Evolutionary conservation across 2,329 filamentous ascomycete species (phyloP).

Genomic region (Trichophyton verrucosum): DNA sequence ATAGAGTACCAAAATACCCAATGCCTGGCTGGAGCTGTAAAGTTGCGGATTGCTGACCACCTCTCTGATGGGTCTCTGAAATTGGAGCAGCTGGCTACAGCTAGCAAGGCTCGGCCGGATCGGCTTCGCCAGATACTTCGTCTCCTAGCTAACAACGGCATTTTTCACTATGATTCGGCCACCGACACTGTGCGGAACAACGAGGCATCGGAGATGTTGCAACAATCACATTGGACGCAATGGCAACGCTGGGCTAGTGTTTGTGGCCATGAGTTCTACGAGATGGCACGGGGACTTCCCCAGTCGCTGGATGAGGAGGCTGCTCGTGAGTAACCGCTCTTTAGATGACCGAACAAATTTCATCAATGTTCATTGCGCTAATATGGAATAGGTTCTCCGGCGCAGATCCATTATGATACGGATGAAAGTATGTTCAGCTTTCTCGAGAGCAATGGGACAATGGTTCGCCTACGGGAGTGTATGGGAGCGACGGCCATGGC

Average conservation of each 20-base stretch:
- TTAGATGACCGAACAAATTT: too few relatives aligned
- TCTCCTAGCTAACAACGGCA: conserved; percentile 23
- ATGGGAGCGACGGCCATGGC: not conserved
- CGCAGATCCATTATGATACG: conserved; percentile 33
- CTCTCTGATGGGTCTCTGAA: conserved; percentile 14
- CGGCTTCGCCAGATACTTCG: conserved; percentile 25
- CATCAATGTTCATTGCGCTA: not conserved
- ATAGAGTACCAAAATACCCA: not conserved
- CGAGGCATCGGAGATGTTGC: conserved; percentile 23
- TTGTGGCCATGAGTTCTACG: conserved; percentile 35
- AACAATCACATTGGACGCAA: conserved; percentile 32
- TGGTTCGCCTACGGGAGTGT: not conserved
- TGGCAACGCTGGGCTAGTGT: conserved; percentile 36
- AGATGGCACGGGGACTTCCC: conserved; percentile 33
- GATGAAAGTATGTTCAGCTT: conserved; percentile 32
- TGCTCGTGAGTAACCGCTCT: conserved; percentile 2
- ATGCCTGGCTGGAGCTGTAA: conserved; percentile 17
- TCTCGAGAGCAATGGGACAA: conserved; percentile 24
- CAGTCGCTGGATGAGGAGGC: conserved; percentile 8
- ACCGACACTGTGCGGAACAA: conserved; percentile 26
- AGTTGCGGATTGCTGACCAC: conserved; percentile 22
- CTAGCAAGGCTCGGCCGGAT: conserved; percentile 15
- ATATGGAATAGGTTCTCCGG: conserved; percentile 20
- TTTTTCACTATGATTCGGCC: conserved; percentile 24
- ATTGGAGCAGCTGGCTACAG: conserved; percentile 14